A percentile compares a stretch with the other conserved stretches of the same genome.
Evolutionary conservation across 2,329 filamentous ascomycete species (phyloP).

Genomic region (Emergomyces orientalis): DNA sequence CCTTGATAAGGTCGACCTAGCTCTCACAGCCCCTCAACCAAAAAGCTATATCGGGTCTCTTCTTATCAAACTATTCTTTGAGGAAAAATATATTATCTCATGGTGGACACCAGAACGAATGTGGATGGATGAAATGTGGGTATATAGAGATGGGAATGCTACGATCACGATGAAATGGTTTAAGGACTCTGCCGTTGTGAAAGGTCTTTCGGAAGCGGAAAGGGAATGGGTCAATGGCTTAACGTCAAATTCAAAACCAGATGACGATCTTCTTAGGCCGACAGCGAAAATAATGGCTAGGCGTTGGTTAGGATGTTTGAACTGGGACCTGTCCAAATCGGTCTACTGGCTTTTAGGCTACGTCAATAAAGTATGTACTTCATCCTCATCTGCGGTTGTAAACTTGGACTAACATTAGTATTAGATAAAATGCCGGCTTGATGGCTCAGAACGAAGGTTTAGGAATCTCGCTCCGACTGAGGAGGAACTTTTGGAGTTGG

Average conservation of each 20-base stretch:
- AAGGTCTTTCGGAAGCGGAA: slow-evolving; percentile 18
- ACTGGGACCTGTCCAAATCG: slow-evolving; percentile 6
- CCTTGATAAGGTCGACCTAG: slow-evolving; percentile 15
- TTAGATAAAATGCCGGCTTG: slow-evolving; percentile 11
- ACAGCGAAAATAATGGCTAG: slow-evolving; percentile 15
- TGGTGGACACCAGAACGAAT: slow-evolving; percentile 19
- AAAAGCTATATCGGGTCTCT: slow-evolving; percentile 19
- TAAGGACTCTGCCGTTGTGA: slow-evolving; percentile 22
- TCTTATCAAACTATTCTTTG: slow-evolving; percentile 19
- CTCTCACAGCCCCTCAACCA: slow-evolving; percentile 16
- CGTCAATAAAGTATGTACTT: slow-evolving; percentile 10
- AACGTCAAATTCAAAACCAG: slow-evolving; percentile 19
- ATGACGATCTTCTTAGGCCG: slow-evolving; percentile 21
- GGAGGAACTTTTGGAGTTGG: slow-evolving; percentile 13
- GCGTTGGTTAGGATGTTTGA: slow-evolving; percentile 16
- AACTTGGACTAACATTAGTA: background rate
- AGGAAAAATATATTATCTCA: slow-evolving; percentile 15
- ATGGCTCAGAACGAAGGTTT: background rate
- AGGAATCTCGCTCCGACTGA: slow-evolving; percentile 5
- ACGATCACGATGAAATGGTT: slow-evolving; percentile 19
- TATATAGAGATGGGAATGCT: slow-evolving; percentile 15
- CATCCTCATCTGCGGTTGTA: too few species aligned
- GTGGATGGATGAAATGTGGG: slow-evolving; percentile 16
- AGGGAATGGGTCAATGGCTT: slow-evolving; percentile 21
- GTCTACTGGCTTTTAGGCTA: slow-evolving; percentile 12